Evolutionary conservation across 2,329 filamentous ascomycete genomes (phyloP), one percentile per base, ranked within the genome.

Genomic region (Chalaropsis thielavioides): DNA sequence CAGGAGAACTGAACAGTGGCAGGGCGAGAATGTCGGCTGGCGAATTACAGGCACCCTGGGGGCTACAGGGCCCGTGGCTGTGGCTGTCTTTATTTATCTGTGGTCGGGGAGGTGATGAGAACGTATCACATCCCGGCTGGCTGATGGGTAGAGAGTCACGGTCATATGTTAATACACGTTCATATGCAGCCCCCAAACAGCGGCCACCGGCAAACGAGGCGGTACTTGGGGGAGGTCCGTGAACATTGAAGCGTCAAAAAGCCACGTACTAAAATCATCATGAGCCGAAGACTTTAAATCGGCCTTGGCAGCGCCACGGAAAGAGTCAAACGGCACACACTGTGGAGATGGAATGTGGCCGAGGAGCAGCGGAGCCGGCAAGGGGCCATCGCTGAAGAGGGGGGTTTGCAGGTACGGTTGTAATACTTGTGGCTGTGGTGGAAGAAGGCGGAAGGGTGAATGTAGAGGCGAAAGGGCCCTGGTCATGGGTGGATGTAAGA

Each of bases 31-130:
- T n/a, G n/a, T n/a, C n/a, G n/a, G n/a, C n/a, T 0, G 88, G 72
- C 96, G 91, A 46, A 96, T 79, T 66, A 96, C 92, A 10, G 92
- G 92, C 64, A 96, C 77, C 68, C 95, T 89, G 7, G 89, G 86
- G 68, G 92, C 90, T 65, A 95, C 89, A 71, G 89, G 84, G 62
- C 75, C 5, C 73, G 11, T 60, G 38, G 31, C 49, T 61, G 2
- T 61, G 43, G 6, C 13, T 54, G 10, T 22, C 11, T 43, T 43
- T 6, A n/a, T 43, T 13, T 43, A 43, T 43, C 31, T 2, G 31
- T 13, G 41, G 41, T 43, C 41, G 41, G 10, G 17, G 13, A 43
- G 13, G 17, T 10, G 43, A 56, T 11, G 64, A 65, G 7, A 54
- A 17, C 15, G 72, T 71, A 63, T 78, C 78, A 4, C 78, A 71